Conservation (phyloP, 2,329 filamentous ascomycete species). For the Cladorrhinum sp. region DNA sequence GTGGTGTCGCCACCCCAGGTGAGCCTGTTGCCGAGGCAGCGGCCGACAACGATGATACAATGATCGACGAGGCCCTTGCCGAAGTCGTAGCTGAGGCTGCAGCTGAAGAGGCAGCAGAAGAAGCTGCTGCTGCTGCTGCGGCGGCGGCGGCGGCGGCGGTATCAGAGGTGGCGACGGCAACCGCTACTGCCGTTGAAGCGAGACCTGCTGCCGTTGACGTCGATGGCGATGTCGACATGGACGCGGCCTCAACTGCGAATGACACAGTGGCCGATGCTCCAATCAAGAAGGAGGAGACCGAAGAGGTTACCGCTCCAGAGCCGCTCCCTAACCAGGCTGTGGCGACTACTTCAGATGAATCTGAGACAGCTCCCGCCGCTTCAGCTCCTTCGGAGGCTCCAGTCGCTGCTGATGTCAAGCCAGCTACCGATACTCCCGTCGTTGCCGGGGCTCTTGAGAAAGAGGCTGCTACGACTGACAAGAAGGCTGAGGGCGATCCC, state of each 20-base stretch:
- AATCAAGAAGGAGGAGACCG: slow-evolving; percentile 42
- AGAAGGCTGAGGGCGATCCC: neutral
- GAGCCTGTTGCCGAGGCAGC: slow-evolving; percentile 15
- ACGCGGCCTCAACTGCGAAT: slow-evolving; percentile 32
- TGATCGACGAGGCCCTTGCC: slow-evolving; percentile 22
- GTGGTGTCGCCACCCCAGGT: slow-evolving; percentile 24
- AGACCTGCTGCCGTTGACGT: slow-evolving; percentile 34
- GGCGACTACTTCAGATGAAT: neutral
- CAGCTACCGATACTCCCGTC: slow-evolving; percentile 1
- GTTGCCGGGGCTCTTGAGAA: neutral
- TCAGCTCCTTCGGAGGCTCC: neutral
- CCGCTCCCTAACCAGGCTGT: slow-evolving; percentile 12
- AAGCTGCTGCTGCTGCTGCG: slow-evolving; percentile 5
- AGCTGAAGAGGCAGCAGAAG: slow-evolving; percentile 8
- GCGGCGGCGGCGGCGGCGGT: slow-evolving; percentile 11
- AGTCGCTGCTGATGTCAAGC: neutral
- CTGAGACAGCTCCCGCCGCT: neutral
- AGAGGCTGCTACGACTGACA: neutral
- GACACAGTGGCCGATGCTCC: slow-evolving; percentile 32
- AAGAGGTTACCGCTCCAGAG: slow-evolving; percentile 27
- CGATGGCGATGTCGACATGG: slow-evolving; percentile 54
- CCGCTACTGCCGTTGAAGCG: slow-evolving; percentile 7
- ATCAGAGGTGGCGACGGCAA: slow-evolving; percentile 28
- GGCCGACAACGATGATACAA: slow-evolving; percentile 27
- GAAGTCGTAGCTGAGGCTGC: slow-evolving; percentile 6